phyloP scores from a whole-genome alignment of 2,329 filamentous ascomycete genomes.

The Truncatella angustata region DNA sequence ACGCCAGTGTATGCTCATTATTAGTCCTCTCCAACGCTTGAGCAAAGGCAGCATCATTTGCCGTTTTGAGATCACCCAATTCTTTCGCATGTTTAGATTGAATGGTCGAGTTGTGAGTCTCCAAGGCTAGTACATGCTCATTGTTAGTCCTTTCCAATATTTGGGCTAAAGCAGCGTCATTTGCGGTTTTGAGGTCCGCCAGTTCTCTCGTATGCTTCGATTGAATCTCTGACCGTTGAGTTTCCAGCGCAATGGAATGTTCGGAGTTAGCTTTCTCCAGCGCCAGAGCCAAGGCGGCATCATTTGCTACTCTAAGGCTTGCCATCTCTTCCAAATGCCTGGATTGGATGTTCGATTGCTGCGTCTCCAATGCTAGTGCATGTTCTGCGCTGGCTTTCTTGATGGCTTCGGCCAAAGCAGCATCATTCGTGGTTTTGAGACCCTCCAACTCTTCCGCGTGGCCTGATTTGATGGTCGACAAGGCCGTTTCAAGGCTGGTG shows the following conservation, averaged over 20 bases:
- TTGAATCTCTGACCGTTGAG: conserved; percentile 23
- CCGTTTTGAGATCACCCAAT: conserved; percentile 19
- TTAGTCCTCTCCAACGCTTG: conserved; percentile 19
- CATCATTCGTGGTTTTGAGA: conserved; percentile 20
- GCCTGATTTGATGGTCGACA: conserved; percentile 20
- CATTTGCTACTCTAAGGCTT: conserved; percentile 19
- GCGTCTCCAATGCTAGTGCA: conserved; percentile 19
- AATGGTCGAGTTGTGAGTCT: too few species aligned
- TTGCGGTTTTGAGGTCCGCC: conserved; percentile 19
- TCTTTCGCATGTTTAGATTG: conserved; percentile 21
- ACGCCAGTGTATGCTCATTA: conserved; percentile 17
- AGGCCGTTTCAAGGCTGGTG: conserved; percentile 18
- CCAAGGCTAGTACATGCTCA: conserved; percentile 20
- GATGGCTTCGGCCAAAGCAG: conserved; percentile 20
- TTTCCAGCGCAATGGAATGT: conserved; percentile 21
- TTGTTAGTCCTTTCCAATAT: conserved; percentile 19
- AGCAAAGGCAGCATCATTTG: conserved; percentile 19
- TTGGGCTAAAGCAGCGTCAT: conserved; percentile 18
- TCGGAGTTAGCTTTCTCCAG: conserved; percentile 18
- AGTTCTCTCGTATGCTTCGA: conserved; percentile 20
- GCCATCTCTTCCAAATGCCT: conserved; percentile 21
- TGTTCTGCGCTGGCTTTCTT: conserved; percentile 19
- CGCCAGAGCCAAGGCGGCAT: conserved; percentile 19
- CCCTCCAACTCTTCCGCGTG: conserved; percentile 20
- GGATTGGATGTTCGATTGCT: conserved; percentile 21